Conservation (phyloP, 305 asterid genomes). For the Plantago lanceolata region DNA sequence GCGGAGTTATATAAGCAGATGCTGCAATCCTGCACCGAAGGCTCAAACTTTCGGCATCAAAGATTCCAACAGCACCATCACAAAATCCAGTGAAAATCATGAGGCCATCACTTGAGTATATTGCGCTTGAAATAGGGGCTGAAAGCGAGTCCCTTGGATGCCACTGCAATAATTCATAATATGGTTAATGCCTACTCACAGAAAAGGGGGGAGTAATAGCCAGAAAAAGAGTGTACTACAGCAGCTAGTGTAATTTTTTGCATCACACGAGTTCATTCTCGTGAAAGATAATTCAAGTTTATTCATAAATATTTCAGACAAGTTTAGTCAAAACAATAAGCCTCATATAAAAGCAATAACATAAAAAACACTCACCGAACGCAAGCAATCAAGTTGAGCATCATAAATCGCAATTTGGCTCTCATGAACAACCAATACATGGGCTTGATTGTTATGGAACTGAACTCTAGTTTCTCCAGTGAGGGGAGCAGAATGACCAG, state of each 20-base stretch:
- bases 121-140: conserved; percentile 72
- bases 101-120: conserved; percentile 77
- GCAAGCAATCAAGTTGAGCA: conserved; percentile 80
- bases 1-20: conserved; percentile 62
- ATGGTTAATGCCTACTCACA: conserved; percentile 5
- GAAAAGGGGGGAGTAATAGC: not conserved
- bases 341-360: not conserved
- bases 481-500: conserved; percentile 59
- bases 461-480: conserved; percentile 91
- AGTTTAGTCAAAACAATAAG: not conserved
- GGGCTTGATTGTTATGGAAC: conserved; percentile 89
- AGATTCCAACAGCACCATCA: conserved; percentile 84
- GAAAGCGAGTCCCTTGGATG: conserved; percentile 77
- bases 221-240: not conserved
- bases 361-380: conserved; percentile 62
- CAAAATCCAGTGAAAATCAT: conserved; percentile 66
- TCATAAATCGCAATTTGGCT: conserved; percentile 81
- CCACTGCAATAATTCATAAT: conserved; percentile 55
- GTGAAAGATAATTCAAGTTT: not conserved
- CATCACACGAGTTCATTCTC: not conserved
- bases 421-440: conserved; percentile 84
- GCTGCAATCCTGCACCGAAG: conserved; percentile 82
- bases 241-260: not conserved
- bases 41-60: conserved; percentile 60
- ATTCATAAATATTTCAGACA: not conserved